Base-by-base conservation (phyloP, 2,329 filamentous ascomycete species). In the Falciphora oryzae region DNA sequence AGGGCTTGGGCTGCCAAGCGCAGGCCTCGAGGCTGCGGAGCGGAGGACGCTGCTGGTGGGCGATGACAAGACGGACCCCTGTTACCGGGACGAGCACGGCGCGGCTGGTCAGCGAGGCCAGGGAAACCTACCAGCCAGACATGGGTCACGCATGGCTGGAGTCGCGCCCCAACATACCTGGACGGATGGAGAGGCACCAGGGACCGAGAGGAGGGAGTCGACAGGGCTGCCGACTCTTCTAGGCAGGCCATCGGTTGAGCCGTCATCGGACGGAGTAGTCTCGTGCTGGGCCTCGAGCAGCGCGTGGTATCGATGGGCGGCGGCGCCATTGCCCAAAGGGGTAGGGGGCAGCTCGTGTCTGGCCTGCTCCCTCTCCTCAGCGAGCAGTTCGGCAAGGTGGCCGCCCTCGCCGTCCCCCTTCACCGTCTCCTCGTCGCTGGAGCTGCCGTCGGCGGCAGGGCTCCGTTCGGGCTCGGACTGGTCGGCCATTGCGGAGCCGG, bases 141-240 rank as follows among this genome's bases (percentile, higher is more conserved):
- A 11, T 11, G 32, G 32, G 16, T 22, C 14, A 44, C 6, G 38
- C 18, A 5, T 44, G 38, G 38, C 14, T 7, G 18, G 22, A 38
- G 35, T 16, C 35, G 44, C 44, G 44, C 6, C 18, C 35, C 35
- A 16, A 53, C 44, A 57, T 57, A 93, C 91, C 79, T 92, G 91
- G 63, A 94, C 75, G 25, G 94, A 97, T 29, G 91, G 91, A 11
- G 91, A 89, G 74, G 96, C 91, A 72, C 96, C 93, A 27, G 91
- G 90, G 31, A 87, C 88, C 6, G 92, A 96, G 65, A 85, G 75
- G 32, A 87, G 75, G 18, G 90, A 93, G 68, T 84, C 87, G 62
- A 85, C 82, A 10, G 89, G 89, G 71, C 91, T 96, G 59, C 84
- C 86, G 56, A 82, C 79, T 70, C 85, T 81, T 66, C 78, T 77